Conservation (phyloP, 2,329 filamentous ascomycete species). For the Dactylella cylindrospora region DNA sequence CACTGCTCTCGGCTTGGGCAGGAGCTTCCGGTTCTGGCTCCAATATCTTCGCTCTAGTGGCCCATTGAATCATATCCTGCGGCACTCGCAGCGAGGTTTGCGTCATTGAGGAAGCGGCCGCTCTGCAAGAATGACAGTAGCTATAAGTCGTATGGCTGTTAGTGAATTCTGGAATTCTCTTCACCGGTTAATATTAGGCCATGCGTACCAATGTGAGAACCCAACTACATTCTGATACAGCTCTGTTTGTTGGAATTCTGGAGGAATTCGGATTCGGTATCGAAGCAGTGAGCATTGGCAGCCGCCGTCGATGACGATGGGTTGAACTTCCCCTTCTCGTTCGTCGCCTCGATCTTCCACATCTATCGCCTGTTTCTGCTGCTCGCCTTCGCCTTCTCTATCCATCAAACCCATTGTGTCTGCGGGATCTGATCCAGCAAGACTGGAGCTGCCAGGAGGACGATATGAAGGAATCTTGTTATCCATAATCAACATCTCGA, state of each 20-base stretch:
- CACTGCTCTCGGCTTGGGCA: not conserved
- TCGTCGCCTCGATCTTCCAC: not conserved
- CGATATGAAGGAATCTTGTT: conserved; percentile 14
- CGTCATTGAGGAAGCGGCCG: conserved; percentile 18
- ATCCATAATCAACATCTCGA: conserved; percentile 23
- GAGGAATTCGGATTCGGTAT: conserved; percentile 21
- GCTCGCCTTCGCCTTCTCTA: conserved; percentile 2
- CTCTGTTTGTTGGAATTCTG: conserved; percentile 31
- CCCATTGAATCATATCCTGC: conserved; percentile 38
- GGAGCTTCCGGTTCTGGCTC: conserved; percentile 10
- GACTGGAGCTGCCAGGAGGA: conserved; percentile 1
- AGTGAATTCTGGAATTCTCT: not conserved
- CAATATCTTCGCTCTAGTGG: conserved; percentile 10
- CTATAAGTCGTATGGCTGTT: no score
- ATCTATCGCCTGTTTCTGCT: not conserved
- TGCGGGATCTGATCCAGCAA: not conserved
- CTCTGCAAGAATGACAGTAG: conserved; percentile 34
- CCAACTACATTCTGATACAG: conserved; percentile 30
- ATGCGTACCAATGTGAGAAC: conserved; percentile 32
- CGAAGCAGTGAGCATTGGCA: conserved; percentile 29
- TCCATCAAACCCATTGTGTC: conserved; percentile 6
- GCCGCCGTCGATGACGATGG: conserved; percentile 31
- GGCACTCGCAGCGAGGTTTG: conserved; percentile 28
- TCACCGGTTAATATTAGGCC: not conserved
- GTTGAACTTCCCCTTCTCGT: conserved; percentile 6